Percentiles rank a stretch among this genome's conserved stretches.
These are phyloP conservation scores for Myxozyma monticola DNA, from an alignment of 805 yeast genomes.

Conservation along the genomic window DNA sequence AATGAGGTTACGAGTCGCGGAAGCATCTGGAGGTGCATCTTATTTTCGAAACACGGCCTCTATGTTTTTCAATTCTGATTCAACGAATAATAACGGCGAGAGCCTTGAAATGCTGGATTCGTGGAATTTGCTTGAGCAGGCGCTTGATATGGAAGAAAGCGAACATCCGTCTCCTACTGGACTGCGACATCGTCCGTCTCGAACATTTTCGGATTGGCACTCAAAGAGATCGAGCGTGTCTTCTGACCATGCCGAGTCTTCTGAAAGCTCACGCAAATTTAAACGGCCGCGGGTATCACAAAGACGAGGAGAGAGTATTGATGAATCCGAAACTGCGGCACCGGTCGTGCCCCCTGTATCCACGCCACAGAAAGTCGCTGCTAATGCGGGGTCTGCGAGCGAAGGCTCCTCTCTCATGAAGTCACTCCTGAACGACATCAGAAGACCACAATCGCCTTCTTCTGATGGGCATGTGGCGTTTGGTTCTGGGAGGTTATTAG, in stretches of 20 bases:
- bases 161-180: constrained; percentile 11
- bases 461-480: background rate
- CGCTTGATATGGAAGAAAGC: constrained; percentile 29
- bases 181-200: constrained; percentile 11
- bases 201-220: constrained; percentile 13
- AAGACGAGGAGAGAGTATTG: constrained; percentile 7
- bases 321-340: background rate
- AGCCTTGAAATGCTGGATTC: constrained; percentile 35
- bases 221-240: constrained; percentile 14
- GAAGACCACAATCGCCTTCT: constrained; percentile 26
- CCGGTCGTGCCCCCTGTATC: background rate
- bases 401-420: constrained; percentile 23
- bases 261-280: constrained; percentile 14
- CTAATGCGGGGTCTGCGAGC: background rate
- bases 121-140: constrained; percentile 38
- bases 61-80: constrained; percentile 7
- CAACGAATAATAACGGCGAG: constrained; percentile 11
- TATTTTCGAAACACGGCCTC: constrained; percentile 23
- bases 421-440: constrained; percentile 22
- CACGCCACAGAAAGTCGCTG: too few relatives aligned
- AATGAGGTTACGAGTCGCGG: constrained; percentile 19
- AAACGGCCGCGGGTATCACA: constrained; percentile 25
- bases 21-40: constrained; percentile 20
- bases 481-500: background rate
- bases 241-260: background rate